Evolutionary conservation across 2,329 filamentous ascomycete genomes (phyloP).

Genomic region (Botryosphaeria dothidea): DNA sequence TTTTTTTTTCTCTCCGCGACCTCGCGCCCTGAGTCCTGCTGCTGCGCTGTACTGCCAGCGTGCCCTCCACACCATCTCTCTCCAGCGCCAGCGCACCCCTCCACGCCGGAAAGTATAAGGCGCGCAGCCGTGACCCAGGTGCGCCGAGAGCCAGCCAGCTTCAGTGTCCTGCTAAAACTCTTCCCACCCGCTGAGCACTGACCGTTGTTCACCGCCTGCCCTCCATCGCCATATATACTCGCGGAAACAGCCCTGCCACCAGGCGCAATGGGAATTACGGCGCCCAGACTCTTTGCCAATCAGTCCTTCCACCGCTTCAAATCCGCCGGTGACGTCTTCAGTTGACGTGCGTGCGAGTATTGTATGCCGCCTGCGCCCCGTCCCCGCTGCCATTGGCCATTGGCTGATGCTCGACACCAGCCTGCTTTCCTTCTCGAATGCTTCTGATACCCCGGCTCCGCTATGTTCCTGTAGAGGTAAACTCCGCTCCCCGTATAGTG

Average conservation of each 20-base stretch:
- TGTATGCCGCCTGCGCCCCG: slow-evolving; percentile 33
- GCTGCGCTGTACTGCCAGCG: background rate
- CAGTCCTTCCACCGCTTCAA: slow-evolving; percentile 33
- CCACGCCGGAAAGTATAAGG: slow-evolving; percentile 6
- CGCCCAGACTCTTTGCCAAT: slow-evolving; percentile 32
- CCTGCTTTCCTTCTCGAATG: slow-evolving; percentile 9
- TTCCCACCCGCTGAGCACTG: slow-evolving; percentile 32
- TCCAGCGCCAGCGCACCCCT: slow-evolving; percentile 15
- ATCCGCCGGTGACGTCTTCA: slow-evolving; percentile 37
- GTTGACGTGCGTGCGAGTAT: slow-evolving; percentile 31
- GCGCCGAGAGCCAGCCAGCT: slow-evolving; percentile 21
- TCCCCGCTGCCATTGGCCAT: slow-evolving; percentile 37
- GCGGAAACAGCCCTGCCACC: slow-evolving; percentile 32
- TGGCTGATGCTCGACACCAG: slow-evolving; percentile 26
- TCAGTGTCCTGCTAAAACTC: slow-evolving; percentile 32
- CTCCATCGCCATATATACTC: slow-evolving; percentile 32
- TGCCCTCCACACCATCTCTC: background rate
- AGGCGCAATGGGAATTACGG: slow-evolving; percentile 37
- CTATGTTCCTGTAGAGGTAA: slow-evolving; percentile 9
- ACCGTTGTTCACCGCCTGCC: slow-evolving; percentile 41
- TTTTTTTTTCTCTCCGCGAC: slow-evolving; percentile 20
- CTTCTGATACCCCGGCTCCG: slow-evolving; percentile 1
- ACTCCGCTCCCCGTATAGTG: background rate
- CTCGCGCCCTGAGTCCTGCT: slow-evolving; percentile 18
- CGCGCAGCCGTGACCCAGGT: slow-evolving; percentile 23